Evolutionary conservation across 176 grass and related monocot genomes (phyloP), one percentile per base, ranked within the genome.

Genomic region (Saccharum officinarum): DNA sequence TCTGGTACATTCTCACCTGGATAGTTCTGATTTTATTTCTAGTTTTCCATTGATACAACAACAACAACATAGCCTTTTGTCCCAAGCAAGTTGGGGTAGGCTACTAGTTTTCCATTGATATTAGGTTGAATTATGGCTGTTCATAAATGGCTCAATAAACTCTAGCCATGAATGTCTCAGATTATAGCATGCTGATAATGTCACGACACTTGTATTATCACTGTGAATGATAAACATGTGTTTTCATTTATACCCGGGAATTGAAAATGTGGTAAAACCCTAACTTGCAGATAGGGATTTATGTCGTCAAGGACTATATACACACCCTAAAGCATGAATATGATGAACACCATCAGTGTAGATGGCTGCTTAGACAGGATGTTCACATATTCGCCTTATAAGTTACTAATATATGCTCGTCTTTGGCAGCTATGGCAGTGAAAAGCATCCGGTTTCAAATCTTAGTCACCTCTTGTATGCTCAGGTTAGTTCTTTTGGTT

Each of bases 351-450:
- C n/a, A 81, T 65, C 33, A 67, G 22, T 87, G 59, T 64, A 30
- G 62, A 49, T 14, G 26, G 26, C 40, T 67, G 47, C 9, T 67
- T 80, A 46, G 5, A 46, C 18, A 60, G 15, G 65, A 42, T 78
- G 10, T 60, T 5, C 33, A 23, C 69, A 22, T 38, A 57, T 52
- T 49, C 10, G 28, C 41, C 12, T 73, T 73, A 23, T 73, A 11
- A 80, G 75, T 67, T 75, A 69, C 34, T 89, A 76, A 82, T 63
- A 26, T 39, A 49, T 47, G 38, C 80, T 81, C 75, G 22, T 79
- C 57, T 83, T 80, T 68, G 89, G 50, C 86, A 98, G 96, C 78
- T 98, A 95, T 76, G 96, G 96, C 46, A 93, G 88, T 36, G 75
- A 95, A 83, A 70, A 73, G 4, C 87, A 89, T 45, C 97, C 93